phyloP scores from a whole-genome alignment of 2,329 filamentous ascomycete genomes.

The Scopulariopsis brevicaulis region DNA sequence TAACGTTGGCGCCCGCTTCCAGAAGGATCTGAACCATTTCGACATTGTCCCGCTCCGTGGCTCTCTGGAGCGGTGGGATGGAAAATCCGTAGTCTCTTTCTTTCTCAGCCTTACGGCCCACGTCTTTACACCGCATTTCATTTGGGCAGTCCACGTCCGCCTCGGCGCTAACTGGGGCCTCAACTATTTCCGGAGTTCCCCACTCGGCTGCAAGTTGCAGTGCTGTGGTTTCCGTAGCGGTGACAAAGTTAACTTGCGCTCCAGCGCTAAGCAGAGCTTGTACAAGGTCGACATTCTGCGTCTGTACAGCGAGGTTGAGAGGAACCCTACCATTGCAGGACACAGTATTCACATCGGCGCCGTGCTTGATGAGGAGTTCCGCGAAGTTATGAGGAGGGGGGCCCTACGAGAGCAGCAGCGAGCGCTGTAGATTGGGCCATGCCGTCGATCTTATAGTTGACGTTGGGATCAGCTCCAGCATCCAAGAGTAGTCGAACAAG shows the following conservation, averaged over 20 bases:
- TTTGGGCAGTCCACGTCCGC: too few relatives aligned
- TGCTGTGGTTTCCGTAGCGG: conserved; percentile 4
- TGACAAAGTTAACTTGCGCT: too few relatives aligned
- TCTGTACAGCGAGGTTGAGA: too few relatives aligned
- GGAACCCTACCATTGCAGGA: too few relatives aligned
- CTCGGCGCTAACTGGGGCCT: too few relatives aligned
- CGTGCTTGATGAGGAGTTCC: neutral
- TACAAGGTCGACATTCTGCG: too few relatives aligned
- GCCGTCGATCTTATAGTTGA: neutral
- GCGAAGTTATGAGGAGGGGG: neutral
- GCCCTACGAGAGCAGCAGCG: neutral
- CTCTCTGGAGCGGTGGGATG: conserved; percentile 11
- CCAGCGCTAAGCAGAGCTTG: too few relatives aligned
- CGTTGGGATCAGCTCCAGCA: conserved; percentile 3
- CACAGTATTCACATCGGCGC: conserved; percentile 9
- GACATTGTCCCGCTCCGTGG: conserved; percentile 5
- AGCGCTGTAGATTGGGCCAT: neutral
- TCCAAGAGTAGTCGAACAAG: conserved; percentile 1
- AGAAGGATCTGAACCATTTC: conserved; percentile 16
- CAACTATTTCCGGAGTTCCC: too few relatives aligned
- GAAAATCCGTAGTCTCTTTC: neutral
- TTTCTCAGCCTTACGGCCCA: too few relatives aligned
- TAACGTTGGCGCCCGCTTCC: conserved; percentile 21
- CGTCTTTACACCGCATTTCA: too few relatives aligned
- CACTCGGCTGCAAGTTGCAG: neutral